Percentiles rank a stretch among this genome's conserved stretches.
Conservation (phyloP, 257 asterid genomes). For the Capsicum chinense region DNA sequence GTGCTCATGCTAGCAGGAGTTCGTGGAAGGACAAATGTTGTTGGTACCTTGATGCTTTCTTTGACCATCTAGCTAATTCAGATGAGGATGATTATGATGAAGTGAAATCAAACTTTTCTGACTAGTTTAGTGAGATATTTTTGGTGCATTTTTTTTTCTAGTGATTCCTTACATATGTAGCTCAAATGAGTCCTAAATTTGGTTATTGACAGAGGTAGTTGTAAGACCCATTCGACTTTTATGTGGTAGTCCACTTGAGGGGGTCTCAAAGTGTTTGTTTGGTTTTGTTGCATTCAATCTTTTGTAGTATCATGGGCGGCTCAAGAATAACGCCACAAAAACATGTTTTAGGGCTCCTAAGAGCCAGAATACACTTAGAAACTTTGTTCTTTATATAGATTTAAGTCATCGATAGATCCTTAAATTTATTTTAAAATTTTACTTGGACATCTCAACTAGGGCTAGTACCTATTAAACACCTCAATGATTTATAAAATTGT, state of each 20-base stretch:
- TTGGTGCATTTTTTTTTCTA: neutral
- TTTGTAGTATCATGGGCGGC: neutral
- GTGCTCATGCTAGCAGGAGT: conserved; percentile 38
- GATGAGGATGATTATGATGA: conserved; percentile 26
- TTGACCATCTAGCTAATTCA: conserved; percentile 35
- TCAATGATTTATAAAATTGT: no score
- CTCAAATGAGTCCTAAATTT: conserved; percentile 11
- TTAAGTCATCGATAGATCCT: no score
- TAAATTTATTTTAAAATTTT: no score
- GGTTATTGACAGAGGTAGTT: neutral
- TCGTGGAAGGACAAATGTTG: conserved; percentile 41
- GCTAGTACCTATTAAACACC: no score
- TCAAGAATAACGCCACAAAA: neutral
- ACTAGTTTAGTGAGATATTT: conserved; percentile 1
- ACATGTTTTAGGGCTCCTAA: neutral
- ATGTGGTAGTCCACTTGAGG: neutral
- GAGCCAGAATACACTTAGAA: neutral
- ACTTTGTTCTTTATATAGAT: neutral
- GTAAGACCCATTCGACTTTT: neutral
- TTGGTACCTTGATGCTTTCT: conserved; percentile 42
- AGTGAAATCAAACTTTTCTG: conserved; percentile 19
- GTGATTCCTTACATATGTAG: neutral
- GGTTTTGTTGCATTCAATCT: neutral
- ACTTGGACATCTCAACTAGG: no score
- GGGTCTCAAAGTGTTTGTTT: neutral